Conservation (phyloP, 192 early-diverging fungal species). For the Thamnidium elegans region DNA sequence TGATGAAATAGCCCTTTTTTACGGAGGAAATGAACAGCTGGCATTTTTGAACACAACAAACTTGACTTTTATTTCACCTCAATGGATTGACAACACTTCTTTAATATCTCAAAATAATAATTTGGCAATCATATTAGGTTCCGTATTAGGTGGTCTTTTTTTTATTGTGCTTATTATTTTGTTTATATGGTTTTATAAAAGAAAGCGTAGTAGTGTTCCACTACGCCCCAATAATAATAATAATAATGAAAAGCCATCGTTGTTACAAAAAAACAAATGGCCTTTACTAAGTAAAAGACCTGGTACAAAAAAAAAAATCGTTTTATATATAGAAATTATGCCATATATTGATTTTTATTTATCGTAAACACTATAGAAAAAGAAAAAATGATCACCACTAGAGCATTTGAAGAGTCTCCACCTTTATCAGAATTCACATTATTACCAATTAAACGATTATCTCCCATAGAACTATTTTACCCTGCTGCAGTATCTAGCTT, state of each 20-base stretch:
- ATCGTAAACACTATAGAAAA: not conserved
- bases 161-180: not conserved
- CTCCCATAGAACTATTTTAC: too few species aligned
- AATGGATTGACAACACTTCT: not conserved
- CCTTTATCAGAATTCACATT: too few species aligned
- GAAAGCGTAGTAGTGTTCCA: not conserved
- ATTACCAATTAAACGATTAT: too few species aligned
- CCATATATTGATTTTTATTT: not conserved
- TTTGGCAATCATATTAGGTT: constrained; percentile 5
- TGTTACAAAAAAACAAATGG: not conserved
- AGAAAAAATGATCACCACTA: not conserved
- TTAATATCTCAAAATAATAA: not conserved
- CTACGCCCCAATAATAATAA: not conserved
- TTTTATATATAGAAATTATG: too few species aligned
- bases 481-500: not conserved
- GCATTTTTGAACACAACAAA: not conserved
- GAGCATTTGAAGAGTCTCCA: too few species aligned
- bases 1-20: not conserved
- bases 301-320: not conserved
- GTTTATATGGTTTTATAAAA: constrained; percentile 5
- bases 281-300: not conserved
- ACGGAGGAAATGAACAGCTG: not conserved
- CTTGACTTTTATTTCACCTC: too few species aligned
- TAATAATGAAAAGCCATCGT: not conserved
- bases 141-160: not conserved